Conservation (phyloP, 2,329 filamentous ascomycete genomes). For the Cucurbitaria berberidis region DNA sequence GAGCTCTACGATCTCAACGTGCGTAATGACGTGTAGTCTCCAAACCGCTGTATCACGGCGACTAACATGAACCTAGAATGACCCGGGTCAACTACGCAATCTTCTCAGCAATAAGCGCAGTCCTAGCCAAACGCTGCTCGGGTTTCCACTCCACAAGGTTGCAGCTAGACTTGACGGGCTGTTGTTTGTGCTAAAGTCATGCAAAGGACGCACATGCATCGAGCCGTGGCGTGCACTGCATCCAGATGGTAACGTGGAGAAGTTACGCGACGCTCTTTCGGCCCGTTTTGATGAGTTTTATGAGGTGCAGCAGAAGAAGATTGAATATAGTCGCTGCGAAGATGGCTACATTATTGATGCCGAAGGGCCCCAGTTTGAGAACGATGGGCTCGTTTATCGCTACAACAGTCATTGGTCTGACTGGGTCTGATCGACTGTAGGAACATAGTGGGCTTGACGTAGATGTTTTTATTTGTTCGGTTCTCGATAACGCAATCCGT, state of each 20-base stretch:
- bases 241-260: slow-evolving; percentile 59
- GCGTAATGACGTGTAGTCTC: slow-evolving; percentile 16
- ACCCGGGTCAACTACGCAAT: slow-evolving; percentile 33
- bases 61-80: slow-evolving; percentile 30
- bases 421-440: neutral
- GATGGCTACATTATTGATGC: slow-evolving; percentile 62
- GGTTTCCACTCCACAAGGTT: slow-evolving; percentile 18
- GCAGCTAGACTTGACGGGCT: slow-evolving; percentile 58
- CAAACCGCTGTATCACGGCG: neutral
- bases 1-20: slow-evolving; percentile 70
- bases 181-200: slow-evolving; percentile 66
- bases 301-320: slow-evolving; percentile 53
- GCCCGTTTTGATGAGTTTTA: slow-evolving; percentile 62
- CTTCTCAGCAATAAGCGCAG: slow-evolving; percentile 39
- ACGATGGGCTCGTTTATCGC: neutral
- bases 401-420: neutral
- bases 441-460: slow-evolving; percentile 3
- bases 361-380: slow-evolving; percentile 56
- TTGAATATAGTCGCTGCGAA: slow-evolving; percentile 62
- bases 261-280: slow-evolving; percentile 59
- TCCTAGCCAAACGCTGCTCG: slow-evolving; percentile 7
- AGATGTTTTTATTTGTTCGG: neutral
- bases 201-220: slow-evolving; percentile 60
- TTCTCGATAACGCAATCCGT: slow-evolving; percentile 14
- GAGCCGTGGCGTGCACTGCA: slow-evolving; percentile 65